Base-by-base conservation (phyloP, 2,329 filamentous ascomycete species). In the Aphanoascus verrucosus region DNA sequence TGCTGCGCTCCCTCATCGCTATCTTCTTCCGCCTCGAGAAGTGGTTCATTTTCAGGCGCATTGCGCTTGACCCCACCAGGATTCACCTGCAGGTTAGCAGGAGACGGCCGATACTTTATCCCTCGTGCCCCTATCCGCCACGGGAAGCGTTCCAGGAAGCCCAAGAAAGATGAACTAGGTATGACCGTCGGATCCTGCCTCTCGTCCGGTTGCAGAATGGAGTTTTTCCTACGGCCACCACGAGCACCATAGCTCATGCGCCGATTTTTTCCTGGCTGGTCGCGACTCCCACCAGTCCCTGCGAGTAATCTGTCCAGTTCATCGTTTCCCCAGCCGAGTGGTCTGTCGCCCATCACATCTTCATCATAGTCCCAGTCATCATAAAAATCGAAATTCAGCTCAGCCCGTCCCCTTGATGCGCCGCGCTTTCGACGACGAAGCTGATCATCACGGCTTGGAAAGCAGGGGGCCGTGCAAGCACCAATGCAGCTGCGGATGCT, bases 371-470 rank as follows among this genome's bases (percentile, higher is more conserved):
- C 88, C 91, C 91, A 97, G 69, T 96, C 91, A 69, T 96, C 91
- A 72, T 97, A 97, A 67, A 97, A 97, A 68, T 96, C 91, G 66
- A 97, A 97, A 63, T 81, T 90, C 62, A 86, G 81, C 69, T 96
- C 90, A 28, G 89, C 86, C 49, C 82, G 70, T 1, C 80, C 81
- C 56, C 74, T 67, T 53, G 72, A 69, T 19, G 76, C 70, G 15
- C 70, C 71, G 35, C 85, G 79, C 62, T 88, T 82, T 57, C 84
- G 76, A 54, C 87, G 81, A 31, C 86, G 82, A 47, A 82, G 74
- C 55, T 86, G 82, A 65, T 91, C 86, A 61, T 90, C 85, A 52
- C 81, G 80, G 63, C 81, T 82, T 52, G 86, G 85, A 35, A 73
- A 65, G 58, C 88, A 88, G 11, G 81, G 76, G 43, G 84, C 82